Percentiles rank a stretch among this genome's conserved stretches.
Evolutionary conservation across 1,284 basidiomycete genomes (phyloP).

Genomic region (Boletus hoseneyae): DNA sequence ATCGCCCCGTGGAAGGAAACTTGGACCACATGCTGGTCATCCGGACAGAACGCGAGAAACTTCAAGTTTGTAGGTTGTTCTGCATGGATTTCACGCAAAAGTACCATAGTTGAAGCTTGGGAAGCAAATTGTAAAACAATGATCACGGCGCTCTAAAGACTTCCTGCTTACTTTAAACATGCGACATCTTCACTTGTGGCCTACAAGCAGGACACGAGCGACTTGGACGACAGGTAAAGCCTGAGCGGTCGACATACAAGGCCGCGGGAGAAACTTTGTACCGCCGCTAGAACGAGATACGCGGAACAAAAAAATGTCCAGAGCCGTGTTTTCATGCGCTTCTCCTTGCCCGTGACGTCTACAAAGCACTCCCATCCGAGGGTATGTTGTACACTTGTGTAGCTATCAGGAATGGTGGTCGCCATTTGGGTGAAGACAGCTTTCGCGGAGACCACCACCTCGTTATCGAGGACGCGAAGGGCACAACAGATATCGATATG

Average conservation of each 20-base stretch:
- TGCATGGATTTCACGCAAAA: background rate
- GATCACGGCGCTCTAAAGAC: background rate
- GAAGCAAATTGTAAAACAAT: background rate
- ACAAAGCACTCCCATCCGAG: too few species aligned
- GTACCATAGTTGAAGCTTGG: background rate
- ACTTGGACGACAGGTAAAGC: too few species aligned
- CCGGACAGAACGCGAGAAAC: slow-evolving; percentile 1
- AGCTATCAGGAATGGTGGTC: too few species aligned
- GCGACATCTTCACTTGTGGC: background rate
- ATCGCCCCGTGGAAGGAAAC: background rate
- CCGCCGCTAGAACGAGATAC: too few species aligned
- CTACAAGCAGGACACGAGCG: too few species aligned
- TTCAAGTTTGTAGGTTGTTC: background rate
- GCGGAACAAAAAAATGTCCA: too few species aligned
- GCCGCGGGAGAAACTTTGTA: too few species aligned
- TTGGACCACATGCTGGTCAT: background rate
- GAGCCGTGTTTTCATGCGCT: too few species aligned
- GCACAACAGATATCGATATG: background rate
- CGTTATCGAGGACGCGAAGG: background rate
- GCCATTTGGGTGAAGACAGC: too few species aligned
- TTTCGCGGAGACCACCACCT: background rate
- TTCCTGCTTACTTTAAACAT: background rate
- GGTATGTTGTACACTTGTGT: too few species aligned
- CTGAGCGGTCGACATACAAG: too few species aligned
- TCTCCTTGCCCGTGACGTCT: too few species aligned